A percentile compares a stretch with the other conserved stretches of the same genome.
Conservation (phyloP, 192 early-diverging fungal species). For the Dispira simplex region DNA sequence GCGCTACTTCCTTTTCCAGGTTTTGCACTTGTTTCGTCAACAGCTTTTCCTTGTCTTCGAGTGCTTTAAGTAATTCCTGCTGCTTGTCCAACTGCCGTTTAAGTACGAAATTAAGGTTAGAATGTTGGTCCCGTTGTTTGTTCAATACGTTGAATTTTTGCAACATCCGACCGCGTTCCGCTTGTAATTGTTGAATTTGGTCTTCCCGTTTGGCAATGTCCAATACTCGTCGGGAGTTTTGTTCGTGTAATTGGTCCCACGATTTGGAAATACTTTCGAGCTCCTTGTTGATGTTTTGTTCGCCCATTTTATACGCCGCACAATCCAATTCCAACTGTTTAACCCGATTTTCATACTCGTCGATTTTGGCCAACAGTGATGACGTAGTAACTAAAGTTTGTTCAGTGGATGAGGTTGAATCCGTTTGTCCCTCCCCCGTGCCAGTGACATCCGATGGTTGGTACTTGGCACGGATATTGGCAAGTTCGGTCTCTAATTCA, state of each 20-base stretch:
- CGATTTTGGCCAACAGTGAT: conserved; percentile 1
- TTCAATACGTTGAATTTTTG: conserved; percentile 62
- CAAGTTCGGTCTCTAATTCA: background rate
- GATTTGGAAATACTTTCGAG: conserved; percentile 36
- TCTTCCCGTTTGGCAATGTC: conserved; percentile 64
- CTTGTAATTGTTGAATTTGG: conserved; percentile 53
- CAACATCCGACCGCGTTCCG: conserved; percentile 74
- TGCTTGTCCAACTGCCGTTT: conserved; percentile 69
- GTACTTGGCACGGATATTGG: conserved; percentile 1
- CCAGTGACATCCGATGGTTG: background rate
- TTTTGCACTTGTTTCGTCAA: conserved; percentile 46
- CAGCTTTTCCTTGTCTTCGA: conserved; percentile 66
- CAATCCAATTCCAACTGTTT: background rate
- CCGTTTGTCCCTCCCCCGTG: background rate
- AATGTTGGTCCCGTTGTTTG: conserved; percentile 49
- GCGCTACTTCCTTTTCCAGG: conserved; percentile 46
- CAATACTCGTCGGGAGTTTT: conserved; percentile 63
- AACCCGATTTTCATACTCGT: background rate
- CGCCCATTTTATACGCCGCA: conserved; percentile 12
- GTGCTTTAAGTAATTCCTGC: conserved; percentile 59
- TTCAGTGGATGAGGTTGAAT: background rate
- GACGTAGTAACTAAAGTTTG: background rate
- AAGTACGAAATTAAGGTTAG: conserved; percentile 46
- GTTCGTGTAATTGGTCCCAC: conserved; percentile 71
- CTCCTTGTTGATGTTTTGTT: conserved; percentile 35